Conservation (phyloP, 2,329 filamentous ascomycete species). For the Fusarium incarnatum region DNA sequence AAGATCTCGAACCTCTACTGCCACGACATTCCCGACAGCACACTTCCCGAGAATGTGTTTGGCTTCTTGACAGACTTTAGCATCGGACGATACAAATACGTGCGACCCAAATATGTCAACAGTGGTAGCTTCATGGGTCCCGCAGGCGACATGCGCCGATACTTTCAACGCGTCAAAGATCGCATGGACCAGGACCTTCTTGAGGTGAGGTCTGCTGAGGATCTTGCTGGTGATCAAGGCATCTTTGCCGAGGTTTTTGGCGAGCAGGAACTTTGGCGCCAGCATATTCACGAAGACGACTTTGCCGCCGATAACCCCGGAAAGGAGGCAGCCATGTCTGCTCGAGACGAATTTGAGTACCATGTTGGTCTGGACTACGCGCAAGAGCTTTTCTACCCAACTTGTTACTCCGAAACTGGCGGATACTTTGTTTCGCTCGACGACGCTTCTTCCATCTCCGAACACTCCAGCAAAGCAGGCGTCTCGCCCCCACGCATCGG, state of each 20-base stretch:
- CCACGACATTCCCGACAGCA: slow-evolving; percentile 40
- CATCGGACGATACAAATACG: slow-evolving; percentile 31
- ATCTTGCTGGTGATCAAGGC: slow-evolving; percentile 48
- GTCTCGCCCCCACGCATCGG: slow-evolving; percentile 42
- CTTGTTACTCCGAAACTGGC: slow-evolving; percentile 46
- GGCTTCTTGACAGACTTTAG: slow-evolving; percentile 41
- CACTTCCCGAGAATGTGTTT: slow-evolving; percentile 39
- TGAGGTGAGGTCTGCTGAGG: slow-evolving; percentile 16
- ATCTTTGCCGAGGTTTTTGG: slow-evolving; percentile 50
- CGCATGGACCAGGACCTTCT: slow-evolving; percentile 42
- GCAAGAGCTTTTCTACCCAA: slow-evolving; percentile 48
- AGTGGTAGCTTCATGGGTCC: slow-evolving; percentile 49
- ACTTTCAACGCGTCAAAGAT: slow-evolving; percentile 44
- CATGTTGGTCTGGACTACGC: slow-evolving; percentile 47
- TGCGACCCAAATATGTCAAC: slow-evolving; percentile 49
- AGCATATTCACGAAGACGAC: slow-evolving; percentile 22
- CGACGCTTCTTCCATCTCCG: slow-evolving; percentile 27
- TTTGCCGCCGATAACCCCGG: slow-evolving; percentile 26
- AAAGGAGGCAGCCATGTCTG: slow-evolving; percentile 26
- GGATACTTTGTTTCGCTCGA: slow-evolving; percentile 43
- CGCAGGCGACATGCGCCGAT: slow-evolving; percentile 44
- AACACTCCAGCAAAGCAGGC: slow-evolving; percentile 33
- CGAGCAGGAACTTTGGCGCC: slow-evolving; percentile 45
- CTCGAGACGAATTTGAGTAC: slow-evolving; percentile 42
- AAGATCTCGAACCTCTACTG: slow-evolving; percentile 44